Evolutionary conservation across 192 early-diverging fungal genomes (phyloP).

Genomic region (Coemansia sp.): DNA sequence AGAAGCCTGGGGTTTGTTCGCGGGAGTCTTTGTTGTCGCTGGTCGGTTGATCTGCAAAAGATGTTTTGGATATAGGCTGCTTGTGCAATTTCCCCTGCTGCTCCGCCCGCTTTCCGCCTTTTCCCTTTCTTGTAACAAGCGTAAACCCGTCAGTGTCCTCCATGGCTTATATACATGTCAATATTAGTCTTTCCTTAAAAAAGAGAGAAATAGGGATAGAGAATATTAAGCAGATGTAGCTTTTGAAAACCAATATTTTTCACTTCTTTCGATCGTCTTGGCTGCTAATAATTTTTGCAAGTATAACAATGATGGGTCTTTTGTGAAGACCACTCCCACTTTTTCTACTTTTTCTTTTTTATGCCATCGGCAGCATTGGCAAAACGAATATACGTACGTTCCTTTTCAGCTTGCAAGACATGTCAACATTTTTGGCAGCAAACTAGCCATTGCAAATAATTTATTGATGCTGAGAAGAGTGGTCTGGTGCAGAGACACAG

Average conservation of each 20-base stretch:
- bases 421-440: too few species aligned
- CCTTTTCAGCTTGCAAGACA: too few species aligned
- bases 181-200: not conserved
- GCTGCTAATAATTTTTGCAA: too few species aligned
- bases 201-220: not conserved
- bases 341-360: too few species aligned
- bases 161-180: not conserved
- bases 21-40: not conserved
- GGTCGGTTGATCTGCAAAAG: not conserved
- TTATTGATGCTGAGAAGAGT: not conserved
- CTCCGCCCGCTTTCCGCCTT: too few species aligned
- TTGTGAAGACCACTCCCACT: too few species aligned
- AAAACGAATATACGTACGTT: too few species aligned
- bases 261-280: too few species aligned
- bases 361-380: too few species aligned
- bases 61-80: not conserved
- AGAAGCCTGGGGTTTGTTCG: not conserved
- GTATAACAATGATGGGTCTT: too few species aligned
- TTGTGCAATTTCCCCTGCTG: not conserved
- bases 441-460: not conserved
- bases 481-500: not conserved
- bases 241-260: too few species aligned
- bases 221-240: too few species aligned
- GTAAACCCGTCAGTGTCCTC: conserved; percentile 14
- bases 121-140: not conserved